Conservation (phyloP, 805 yeast species). For the Blastobotrys parvus region DNA sequence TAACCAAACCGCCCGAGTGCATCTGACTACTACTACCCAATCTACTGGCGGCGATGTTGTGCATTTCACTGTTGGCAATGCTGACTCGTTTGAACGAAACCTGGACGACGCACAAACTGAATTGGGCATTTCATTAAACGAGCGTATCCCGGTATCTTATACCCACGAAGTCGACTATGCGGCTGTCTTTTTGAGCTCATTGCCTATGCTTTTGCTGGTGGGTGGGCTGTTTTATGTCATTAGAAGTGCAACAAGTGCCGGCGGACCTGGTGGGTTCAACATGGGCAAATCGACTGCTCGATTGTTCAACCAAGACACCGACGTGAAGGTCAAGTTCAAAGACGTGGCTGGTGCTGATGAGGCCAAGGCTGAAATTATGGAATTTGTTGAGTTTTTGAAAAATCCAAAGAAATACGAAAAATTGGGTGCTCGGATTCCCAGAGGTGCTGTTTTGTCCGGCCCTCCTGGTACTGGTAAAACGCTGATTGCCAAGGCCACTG, state of each 20-base stretch:
- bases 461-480: constrained; percentile 99
- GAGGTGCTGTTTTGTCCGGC: constrained; percentile 96
- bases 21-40: constrained; percentile 42
- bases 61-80: constrained; percentile 77
- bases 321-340: constrained; percentile 76
- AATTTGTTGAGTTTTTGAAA: constrained; percentile 88
- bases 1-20: constrained; percentile 64
- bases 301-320: constrained; percentile 83
- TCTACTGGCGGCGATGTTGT: constrained; percentile 40
- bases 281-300: constrained; percentile 91
- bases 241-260: constrained; percentile 49
- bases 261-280: constrained; percentile 70
- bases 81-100: constrained; percentile 78
- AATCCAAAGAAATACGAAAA: constrained; percentile 85
- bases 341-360: constrained; percentile 98
- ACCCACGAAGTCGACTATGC: constrained; percentile 60
- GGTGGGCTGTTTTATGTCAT: constrained; percentile 85
- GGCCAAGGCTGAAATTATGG: constrained; percentile 97
- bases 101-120: constrained; percentile 69
- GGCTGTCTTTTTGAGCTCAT: constrained; percentile 57
- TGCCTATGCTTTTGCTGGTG: constrained; percentile 84
- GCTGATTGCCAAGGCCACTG: constrained; percentile 92
- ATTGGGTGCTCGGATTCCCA: constrained; percentile 93
- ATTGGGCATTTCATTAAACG: constrained; percentile 48
- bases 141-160: constrained; percentile 76